A percentile compares a stretch with the other conserved stretches of the same genome.
Evolutionary conservation across 2,329 filamentous ascomycete genomes (phyloP).

Genomic region (Cordyceps sp.): DNA sequence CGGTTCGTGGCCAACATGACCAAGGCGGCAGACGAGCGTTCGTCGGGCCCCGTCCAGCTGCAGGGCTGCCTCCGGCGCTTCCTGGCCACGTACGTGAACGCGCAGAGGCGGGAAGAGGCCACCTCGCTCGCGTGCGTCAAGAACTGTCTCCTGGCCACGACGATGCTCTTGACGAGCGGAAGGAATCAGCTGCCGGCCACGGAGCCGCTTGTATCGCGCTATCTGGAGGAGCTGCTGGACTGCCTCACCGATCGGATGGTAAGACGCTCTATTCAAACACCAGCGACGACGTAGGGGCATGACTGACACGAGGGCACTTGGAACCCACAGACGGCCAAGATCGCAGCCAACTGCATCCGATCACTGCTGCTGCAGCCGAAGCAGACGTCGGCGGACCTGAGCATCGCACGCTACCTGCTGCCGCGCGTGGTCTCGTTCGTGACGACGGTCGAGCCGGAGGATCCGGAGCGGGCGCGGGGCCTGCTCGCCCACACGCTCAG

Average conservation of each 20-base stretch:
- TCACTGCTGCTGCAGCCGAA: conserved; percentile 58
- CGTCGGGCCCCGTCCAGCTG: conserved; percentile 49
- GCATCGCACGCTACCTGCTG: conserved; percentile 57
- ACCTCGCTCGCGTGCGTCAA: conserved; percentile 78
- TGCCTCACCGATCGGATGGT: conserved; percentile 67
- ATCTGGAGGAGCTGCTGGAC: conserved; percentile 68
- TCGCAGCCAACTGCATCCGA: conserved; percentile 77
- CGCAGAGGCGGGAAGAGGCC: conserved; percentile 57
- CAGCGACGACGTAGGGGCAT: background rate
- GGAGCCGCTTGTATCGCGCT: conserved; percentile 58
- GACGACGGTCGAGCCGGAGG: conserved; percentile 51
- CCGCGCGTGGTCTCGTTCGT: conserved; percentile 65
- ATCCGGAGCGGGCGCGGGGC: conserved; percentile 59
- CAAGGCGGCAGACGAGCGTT: conserved; percentile 24
- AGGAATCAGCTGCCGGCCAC: conserved; percentile 55
- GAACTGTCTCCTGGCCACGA: conserved; percentile 76
- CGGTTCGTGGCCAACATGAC: conserved; percentile 72
- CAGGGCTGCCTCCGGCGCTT: conserved; percentile 72
- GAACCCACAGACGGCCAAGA: conserved; percentile 52
- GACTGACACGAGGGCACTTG: background rate
- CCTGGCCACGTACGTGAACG: conserved; percentile 59
- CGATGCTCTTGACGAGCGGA: conserved; percentile 74
- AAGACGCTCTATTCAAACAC: conserved; percentile 9
- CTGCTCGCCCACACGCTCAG: conserved; percentile 61
- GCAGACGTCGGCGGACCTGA: conserved; percentile 49